phyloP scores from a whole-genome alignment of 495 filamentous ascomycete species.

The Tuber melanosporum region DNA sequence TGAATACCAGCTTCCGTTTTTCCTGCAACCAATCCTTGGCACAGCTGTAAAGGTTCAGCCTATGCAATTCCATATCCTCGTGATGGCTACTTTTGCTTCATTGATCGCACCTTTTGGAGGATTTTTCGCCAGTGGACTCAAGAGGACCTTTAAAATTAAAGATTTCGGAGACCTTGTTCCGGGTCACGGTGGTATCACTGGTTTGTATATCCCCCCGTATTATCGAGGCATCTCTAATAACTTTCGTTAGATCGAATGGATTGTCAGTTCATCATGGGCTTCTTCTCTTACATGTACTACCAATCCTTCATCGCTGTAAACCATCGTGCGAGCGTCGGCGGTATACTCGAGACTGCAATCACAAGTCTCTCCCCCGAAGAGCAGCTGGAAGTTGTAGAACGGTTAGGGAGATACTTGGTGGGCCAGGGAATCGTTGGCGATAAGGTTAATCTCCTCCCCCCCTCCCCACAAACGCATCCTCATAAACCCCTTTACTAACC shows the following conservation, averaged over 20 bases:
- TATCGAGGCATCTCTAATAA: slow-evolving; percentile 11
- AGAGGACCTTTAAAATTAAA: slow-evolving; percentile 99
- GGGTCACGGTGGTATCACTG: slow-evolving; percentile 93
- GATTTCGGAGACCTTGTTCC: slow-evolving; percentile 98
- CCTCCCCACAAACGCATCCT: neutral
- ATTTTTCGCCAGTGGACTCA: slow-evolving; percentile 96
- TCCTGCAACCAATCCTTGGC: slow-evolving; percentile 53
- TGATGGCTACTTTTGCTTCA: slow-evolving; percentile 88
- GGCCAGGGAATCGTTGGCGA: slow-evolving; percentile 70
- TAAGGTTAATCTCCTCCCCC: slow-evolving; percentile 48
- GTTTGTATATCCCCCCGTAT: slow-evolving; percentile 12
- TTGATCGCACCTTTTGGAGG: slow-evolving; percentile 97
- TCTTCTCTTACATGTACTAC: slow-evolving; percentile 97
- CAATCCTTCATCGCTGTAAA: slow-evolving; percentile 91
- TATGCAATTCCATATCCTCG: slow-evolving; percentile 90
- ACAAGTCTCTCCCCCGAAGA: slow-evolving; percentile 75
- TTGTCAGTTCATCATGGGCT: slow-evolving; percentile 99
- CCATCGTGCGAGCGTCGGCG: slow-evolving; percentile 65
- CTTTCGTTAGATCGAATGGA: slow-evolving; percentile 75
- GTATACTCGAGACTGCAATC: slow-evolving; percentile 81
- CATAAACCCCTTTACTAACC: slow-evolving; percentile 6
- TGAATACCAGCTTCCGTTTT: slow-evolving; percentile 70
- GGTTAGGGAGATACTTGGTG: slow-evolving; percentile 73
- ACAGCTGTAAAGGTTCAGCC: slow-evolving; percentile 59
- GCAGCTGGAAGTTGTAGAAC: slow-evolving; percentile 79